Base-by-base conservation (phyloP, 192 early-diverging fungal species). In the Coemansia sp. region DNA sequence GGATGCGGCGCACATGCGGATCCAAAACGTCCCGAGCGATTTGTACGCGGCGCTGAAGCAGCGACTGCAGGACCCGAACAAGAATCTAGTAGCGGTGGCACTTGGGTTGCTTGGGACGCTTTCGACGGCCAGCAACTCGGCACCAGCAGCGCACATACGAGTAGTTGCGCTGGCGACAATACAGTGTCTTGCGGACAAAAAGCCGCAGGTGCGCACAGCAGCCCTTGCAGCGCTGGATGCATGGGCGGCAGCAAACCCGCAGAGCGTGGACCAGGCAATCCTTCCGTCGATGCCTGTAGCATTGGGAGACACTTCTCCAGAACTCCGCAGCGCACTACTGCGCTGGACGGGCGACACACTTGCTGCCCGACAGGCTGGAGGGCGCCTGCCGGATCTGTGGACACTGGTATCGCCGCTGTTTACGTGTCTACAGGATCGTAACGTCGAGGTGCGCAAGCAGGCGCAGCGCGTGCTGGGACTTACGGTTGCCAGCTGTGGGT, bases 51-150 rank as follows among this genome's bases (percentile, higher is more conserved):
- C 92, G 7, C 77, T 99, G 47, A 97, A 97, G 67, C 76, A 73
- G 30, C 85, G 97, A 41, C 78, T 99, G 38, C 83, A 78, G 24
- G 97, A 99, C 67, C 89, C 85, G 57, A 99, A 99, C 82, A 93
- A 94, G 67, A 96, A 93, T 63, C 74, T 99, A 19, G 85, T 88
- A 10, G 87, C 88, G 9, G 71, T 86, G 56, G 87, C 95, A 0
- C 85, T 95, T 31, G 93, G 93, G n/a, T 76, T 99, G 22, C 83
- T 88, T 44, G 90, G 88, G 0, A 76, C 71, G 7, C 69, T 99
- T 16, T 92, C 94, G 3, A 68, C 82, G 0, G 89, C 92, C 14
- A 90, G 95, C 81, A 95, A 94, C 8, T 90, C 91, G 28, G 93
- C 93, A 2, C 94, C 93, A 70, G 90, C 86, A 25, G 48, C 67